Base-by-base conservation (phyloP, 108 stramenopile genomes). In the Ochromonas danica region DNA sequence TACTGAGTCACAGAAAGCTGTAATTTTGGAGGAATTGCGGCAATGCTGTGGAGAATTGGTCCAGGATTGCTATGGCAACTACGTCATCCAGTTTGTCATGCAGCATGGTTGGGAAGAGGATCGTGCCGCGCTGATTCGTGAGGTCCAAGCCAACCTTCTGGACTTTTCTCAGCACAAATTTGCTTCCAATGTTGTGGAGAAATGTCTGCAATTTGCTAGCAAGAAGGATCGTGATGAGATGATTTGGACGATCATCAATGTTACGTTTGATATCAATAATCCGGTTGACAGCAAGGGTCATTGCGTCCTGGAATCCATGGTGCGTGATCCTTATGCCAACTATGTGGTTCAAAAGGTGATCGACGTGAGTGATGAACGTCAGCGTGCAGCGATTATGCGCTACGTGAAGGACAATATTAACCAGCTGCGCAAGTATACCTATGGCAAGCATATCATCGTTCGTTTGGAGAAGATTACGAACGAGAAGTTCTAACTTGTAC, bases 291-390 rank as follows among this genome's bases (percentile, higher is more conserved):
- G 10, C 14, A 75, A 28, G 28, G 72, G 72, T 30, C 72, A 75
- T 45, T 75, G 72, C 25, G n/a, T 75, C n/a, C 25, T 75, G 40
- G 72, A 94, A 75, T 84, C 96, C 2, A 90, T 98, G 63, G 95
- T 98, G 90, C 92, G 93, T 30, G 97, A 98, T 84, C 94, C 95
- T 0, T 98, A 95, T 71, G 97, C 95, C 30, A 98, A 98, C 85
- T 98, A 98, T 70, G 97, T 98, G 40, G 93, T 98, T 28, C 97
- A 98, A 79, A 98, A 97, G 80, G 91, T 96, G 42, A 89, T 95
- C 39, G 95, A 96, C 42, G 92, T 93, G 71, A 94, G 94, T 2
- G 95, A 92, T 31, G 84, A 86, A 30, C 87, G 89, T 38, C 91
- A 94, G 85, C 90, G 90, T 57, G 83, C 70, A 60, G 83, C 82